Conservation (phyloP, 2,329 filamentous ascomycete genomes). For the Trichoderma atroviride region DNA sequence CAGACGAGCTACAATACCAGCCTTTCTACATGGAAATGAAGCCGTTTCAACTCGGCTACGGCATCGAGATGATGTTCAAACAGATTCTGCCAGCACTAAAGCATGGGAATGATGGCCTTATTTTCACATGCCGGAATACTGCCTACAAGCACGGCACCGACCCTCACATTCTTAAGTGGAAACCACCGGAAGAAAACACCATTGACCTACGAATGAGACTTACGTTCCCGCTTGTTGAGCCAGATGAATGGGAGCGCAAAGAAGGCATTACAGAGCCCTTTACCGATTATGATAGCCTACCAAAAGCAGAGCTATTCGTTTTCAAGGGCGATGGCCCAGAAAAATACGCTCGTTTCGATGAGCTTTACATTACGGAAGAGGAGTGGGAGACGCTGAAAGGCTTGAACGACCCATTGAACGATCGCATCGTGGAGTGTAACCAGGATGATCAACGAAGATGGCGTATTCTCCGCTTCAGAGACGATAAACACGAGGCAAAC, state of each 20-base stretch:
- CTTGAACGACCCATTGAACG: constrained; percentile 74
- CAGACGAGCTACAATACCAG: constrained; percentile 68
- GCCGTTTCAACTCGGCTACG: constrained; percentile 85
- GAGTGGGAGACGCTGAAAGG: constrained; percentile 86
- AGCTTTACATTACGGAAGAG: constrained; percentile 68
- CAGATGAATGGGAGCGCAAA: constrained; percentile 66
- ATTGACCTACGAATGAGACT: constrained; percentile 86
- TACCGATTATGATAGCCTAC: constrained; percentile 78
- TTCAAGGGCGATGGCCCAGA: constrained; percentile 61
- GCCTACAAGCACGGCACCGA: constrained; percentile 91
- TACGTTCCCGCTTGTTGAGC: constrained; percentile 71
- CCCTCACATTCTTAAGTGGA: constrained; percentile 95
- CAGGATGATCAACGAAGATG: constrained; percentile 75
- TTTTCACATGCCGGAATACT: constrained; percentile 92
- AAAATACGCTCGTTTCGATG: constrained; percentile 66
- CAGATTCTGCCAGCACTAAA: constrained; percentile 79
- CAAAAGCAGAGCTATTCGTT: constrained; percentile 72
- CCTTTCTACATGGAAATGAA: constrained; percentile 87
- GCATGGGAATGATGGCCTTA: constrained; percentile 94
- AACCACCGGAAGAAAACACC: constrained; percentile 91
- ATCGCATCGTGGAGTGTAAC: constrained; percentile 87
- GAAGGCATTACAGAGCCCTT: constrained; percentile 66
- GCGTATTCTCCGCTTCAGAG: constrained; percentile 86
- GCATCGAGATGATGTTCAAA: constrained; percentile 88
- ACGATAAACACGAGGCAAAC: constrained; percentile 91